Percentiles rank a stretch among this genome's conserved stretches.
These are phyloP conservation scores for Tolypocladium inflatum DNA, from an alignment of 2,329 filamentous ascomycete genomes.

Conservation along the genomic window DNA sequence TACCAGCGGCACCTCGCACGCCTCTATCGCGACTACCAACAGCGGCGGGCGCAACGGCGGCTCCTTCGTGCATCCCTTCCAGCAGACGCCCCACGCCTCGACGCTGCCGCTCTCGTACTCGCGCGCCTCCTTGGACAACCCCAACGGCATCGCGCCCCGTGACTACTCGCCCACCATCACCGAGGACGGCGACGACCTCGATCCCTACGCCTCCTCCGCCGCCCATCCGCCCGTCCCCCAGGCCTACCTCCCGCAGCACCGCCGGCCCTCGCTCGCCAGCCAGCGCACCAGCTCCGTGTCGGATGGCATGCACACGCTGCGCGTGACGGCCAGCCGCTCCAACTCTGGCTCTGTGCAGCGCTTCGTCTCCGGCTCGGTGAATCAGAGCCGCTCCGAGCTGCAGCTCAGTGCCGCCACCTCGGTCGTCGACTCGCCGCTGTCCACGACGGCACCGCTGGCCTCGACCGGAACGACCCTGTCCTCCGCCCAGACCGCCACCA, in stretches of 20 bases:
- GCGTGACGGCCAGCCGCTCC: slow-evolving; percentile 16
- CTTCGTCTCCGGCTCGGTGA: slow-evolving; percentile 28
- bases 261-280: slow-evolving; percentile 20
- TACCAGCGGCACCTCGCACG: slow-evolving; percentile 47
- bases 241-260: slow-evolving; percentile 9
- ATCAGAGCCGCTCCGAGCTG: slow-evolving; percentile 38
- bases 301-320: slow-evolving; percentile 20
- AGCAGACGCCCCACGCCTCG: slow-evolving; percentile 52
- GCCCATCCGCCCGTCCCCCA: neutral
- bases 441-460: slow-evolving; percentile 15
- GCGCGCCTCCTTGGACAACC: slow-evolving; percentile 38
- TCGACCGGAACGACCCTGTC: slow-evolving; percentile 16
- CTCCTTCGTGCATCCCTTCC: slow-evolving; percentile 54
- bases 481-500: slow-evolving; percentile 10
- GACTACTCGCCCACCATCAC: slow-evolving; percentile 48
- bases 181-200: slow-evolving; percentile 38
- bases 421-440: slow-evolving; percentile 24
- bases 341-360: slow-evolving; percentile 19
- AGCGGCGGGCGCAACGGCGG: slow-evolving; percentile 35
- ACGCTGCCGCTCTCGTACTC: slow-evolving; percentile 52
- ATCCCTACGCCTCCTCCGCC: slow-evolving; percentile 7
- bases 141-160: slow-evolving; percentile 21
- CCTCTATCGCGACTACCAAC: slow-evolving; percentile 44
- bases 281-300: slow-evolving; percentile 24
- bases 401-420: slow-evolving; percentile 23